Evolutionary conservation across 1,284 basidiomycete genomes (phyloP).

Genomic region (Puccinia novopanici): DNA sequence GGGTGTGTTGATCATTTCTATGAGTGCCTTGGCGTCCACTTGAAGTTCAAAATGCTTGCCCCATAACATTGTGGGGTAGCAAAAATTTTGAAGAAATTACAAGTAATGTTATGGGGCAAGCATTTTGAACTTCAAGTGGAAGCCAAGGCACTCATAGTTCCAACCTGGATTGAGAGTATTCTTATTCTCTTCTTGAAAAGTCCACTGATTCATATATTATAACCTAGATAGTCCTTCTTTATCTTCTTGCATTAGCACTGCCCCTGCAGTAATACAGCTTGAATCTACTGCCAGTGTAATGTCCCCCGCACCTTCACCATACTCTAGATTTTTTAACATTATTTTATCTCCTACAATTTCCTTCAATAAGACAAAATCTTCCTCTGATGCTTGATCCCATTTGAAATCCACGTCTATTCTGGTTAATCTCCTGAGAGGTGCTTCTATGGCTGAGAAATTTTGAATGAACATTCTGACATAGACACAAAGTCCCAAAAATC

Average conservation of each 20-base stretch:
- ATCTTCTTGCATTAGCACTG: neutral
- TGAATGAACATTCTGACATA: too few relatives aligned
- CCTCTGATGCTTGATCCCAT: neutral
- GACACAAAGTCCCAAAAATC: neutral
- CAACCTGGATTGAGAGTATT: too few relatives aligned
- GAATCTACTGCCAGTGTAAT: slow-evolving; percentile 8
- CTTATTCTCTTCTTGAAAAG: too few relatives aligned
- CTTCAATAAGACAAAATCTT: neutral
- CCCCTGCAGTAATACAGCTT: slow-evolving; percentile 2
- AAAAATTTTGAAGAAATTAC: slow-evolving; percentile 24
- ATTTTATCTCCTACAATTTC: slow-evolving; percentile 2
- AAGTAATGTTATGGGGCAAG: too few relatives aligned
- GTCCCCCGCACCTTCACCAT: neutral
- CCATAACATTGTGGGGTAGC: slow-evolving; percentile 4
- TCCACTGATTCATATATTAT: too few relatives aligned
- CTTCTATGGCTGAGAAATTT: neutral
- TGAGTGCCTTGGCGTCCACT: slow-evolving; percentile 32
- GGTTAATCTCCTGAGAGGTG: neutral
- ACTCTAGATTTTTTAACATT: neutral
- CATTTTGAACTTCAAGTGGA: slow-evolving; percentile 33
- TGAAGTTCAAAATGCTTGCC: slow-evolving; percentile 23
- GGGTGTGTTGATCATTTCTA: slow-evolving; percentile 26
- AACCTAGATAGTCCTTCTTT: too few relatives aligned
- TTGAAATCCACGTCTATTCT: neutral
- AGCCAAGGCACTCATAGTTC: slow-evolving; percentile 5